Conservation (phyloP, 139 green algal genomes). For the Picochlorum sp. region DNA sequence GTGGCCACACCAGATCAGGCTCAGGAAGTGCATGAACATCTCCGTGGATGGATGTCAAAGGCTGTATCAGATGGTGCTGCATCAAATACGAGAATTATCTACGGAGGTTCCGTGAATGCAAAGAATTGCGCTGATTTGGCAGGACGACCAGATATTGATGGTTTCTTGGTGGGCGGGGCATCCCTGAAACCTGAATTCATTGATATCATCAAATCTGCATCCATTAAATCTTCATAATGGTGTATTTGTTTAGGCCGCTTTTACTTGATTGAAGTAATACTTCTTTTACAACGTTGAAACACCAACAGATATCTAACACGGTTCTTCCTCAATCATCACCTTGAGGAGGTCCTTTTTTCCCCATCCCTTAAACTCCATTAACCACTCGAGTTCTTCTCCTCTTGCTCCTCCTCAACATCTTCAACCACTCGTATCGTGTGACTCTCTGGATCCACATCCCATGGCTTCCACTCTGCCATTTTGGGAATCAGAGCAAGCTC, state of each 20-base stretch:
- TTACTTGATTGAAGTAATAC: not conserved
- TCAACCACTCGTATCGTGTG: slow-evolving; percentile 14
- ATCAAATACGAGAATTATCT: slow-evolving; percentile 30
- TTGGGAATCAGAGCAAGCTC: slow-evolving; percentile 47
- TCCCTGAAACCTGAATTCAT: slow-evolving; percentile 39
- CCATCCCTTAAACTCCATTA: too few relatives aligned
- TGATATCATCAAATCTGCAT: slow-evolving; percentile 34
- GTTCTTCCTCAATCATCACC: too few relatives aligned
- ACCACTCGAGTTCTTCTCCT: too few relatives aligned
- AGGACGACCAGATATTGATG: slow-evolving; percentile 29
- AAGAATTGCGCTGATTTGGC: slow-evolving; percentile 27
- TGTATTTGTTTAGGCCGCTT: not conserved
- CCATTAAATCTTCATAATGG: not conserved
- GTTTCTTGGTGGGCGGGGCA: slow-evolving; percentile 37
- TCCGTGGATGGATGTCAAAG: slow-evolving; percentile 71
- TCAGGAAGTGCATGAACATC: slow-evolving; percentile 76
- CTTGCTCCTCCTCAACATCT: too few relatives aligned
- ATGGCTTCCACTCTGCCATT: slow-evolving; percentile 51
- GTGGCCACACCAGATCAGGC: slow-evolving; percentile 85
- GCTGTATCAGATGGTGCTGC: slow-evolving; percentile 43
- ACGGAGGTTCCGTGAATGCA: slow-evolving; percentile 34
- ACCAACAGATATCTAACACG: too few relatives aligned
- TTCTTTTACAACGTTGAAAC: not conserved
- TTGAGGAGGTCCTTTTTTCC: too few relatives aligned
- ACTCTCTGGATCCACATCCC: slow-evolving; percentile 37